A percentile compares a stretch with the other conserved stretches of the same genome.
These are phyloP conservation scores for Globisporangium takayamanum DNA, from an alignment of 352 stramenopile species.

Conservation along the genomic window DNA sequence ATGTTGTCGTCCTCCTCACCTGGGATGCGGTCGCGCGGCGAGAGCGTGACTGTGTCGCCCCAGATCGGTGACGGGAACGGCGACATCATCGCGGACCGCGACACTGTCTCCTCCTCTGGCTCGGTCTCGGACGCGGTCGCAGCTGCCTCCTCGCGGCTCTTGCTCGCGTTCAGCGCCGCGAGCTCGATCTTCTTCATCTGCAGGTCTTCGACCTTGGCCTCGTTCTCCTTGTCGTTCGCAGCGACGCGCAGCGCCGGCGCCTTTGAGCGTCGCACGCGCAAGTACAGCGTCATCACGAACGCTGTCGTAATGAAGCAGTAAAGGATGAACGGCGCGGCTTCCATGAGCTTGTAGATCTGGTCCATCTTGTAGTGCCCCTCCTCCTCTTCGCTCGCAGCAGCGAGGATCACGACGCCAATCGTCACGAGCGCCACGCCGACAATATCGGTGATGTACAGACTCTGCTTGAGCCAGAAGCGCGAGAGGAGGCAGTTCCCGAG, in stretches of 20 bases:
- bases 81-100: slow-evolving; percentile 60
- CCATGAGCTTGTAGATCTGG: slow-evolving; percentile 80
- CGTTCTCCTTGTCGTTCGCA: slow-evolving; percentile 35
- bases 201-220: slow-evolving; percentile 38
- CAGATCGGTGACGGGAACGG: slow-evolving; percentile 75
- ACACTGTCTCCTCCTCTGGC: slow-evolving; percentile 22
- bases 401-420: slow-evolving; percentile 73
- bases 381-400: slow-evolving; percentile 59
- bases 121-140: slow-evolving; percentile 5
- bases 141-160: slow-evolving; percentile 14
- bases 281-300: slow-evolving; percentile 79
- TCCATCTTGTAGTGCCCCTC: slow-evolving; percentile 81
- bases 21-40: slow-evolving; percentile 24
- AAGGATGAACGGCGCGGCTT: slow-evolving; percentile 72
- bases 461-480: slow-evolving; percentile 85
- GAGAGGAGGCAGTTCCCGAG: slow-evolving; percentile 81
- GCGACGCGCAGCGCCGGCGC: slow-evolving; percentile 68
- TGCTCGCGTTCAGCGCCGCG: slow-evolving; percentile 17
- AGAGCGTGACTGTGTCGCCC: slow-evolving; percentile 40
- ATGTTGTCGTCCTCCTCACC: slow-evolving; percentile 51
- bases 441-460: slow-evolving; percentile 80
- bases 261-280: slow-evolving; percentile 75
- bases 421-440: slow-evolving; percentile 69
- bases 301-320: slow-evolving; percentile 76
- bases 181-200: slow-evolving; percentile 50